These are phyloP conservation scores for Wallacemonas collosoma DNA, from an alignment of 208 protist genomes.

Conservation along the genomic window DNA sequence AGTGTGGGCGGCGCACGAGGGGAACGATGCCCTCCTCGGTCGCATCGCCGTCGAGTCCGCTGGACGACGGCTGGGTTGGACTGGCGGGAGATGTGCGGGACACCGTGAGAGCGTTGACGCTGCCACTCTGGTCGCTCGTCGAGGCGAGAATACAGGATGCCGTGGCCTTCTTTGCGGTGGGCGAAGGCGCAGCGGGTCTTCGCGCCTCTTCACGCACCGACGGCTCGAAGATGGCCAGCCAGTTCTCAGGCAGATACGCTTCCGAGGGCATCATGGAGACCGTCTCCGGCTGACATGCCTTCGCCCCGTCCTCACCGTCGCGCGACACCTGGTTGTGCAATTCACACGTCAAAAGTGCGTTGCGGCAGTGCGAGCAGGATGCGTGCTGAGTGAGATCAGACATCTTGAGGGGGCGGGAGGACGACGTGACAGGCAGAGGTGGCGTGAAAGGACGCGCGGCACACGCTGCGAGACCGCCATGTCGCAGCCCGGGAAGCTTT, in stretches of 20 bases:
- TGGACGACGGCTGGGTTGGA: no score
- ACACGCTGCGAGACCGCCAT: not conserved
- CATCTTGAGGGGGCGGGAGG: not conserved
- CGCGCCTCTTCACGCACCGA: not conserved
- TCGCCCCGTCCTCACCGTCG: not conserved
- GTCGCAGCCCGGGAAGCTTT: not conserved
- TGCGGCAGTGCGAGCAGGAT: conserved; percentile 10
- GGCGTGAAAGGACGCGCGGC: conserved; percentile 1
- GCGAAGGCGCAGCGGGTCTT: not conserved
- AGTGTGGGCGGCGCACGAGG: conserved; percentile 15
- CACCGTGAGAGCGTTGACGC: not conserved
- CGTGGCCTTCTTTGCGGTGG: not conserved
- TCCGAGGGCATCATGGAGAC: conserved; percentile 8
- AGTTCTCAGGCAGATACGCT: conserved; percentile 15
- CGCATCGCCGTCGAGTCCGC: not conserved
- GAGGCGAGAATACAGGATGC: not conserved
- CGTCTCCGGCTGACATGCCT: not conserved
- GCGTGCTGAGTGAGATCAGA: not conserved
- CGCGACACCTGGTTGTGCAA: not conserved
- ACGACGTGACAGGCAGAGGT: not conserved
- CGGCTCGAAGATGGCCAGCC: conserved; percentile 8
- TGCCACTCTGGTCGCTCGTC: not conserved
- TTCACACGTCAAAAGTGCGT: conserved; percentile 5
- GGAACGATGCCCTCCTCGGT: not conserved
- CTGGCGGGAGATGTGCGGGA: not conserved